Evolutionary conservation across 768 basidiomycete genomes (phyloP), one percentile per base, ranked within the genome.

Genomic region (Xerocomus potaroensis): DNA sequence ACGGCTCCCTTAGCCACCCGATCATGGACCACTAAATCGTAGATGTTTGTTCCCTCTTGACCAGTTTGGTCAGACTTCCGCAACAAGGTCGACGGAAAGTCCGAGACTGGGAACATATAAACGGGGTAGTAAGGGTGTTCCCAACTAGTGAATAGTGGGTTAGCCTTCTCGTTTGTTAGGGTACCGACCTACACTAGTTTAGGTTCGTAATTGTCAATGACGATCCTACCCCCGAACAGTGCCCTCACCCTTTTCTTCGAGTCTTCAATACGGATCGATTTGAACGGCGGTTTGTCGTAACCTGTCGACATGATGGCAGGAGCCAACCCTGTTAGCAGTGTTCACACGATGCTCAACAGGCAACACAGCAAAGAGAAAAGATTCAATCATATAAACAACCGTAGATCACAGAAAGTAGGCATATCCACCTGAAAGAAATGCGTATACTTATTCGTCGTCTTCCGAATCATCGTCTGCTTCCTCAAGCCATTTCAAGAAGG

Each of bases 401-500:
- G 55, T 32, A 54, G 39, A 59, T 62, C 56, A 47, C 43, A 45
- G 11, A 47, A 41, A 35, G 19, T 2, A 50, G 1, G 32, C 35
- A 23, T 23, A 24, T 26, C 42, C 14, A 39, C 21, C 4, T 9
- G 10, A 6, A 14, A 31, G 8, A 38, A 39, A 36, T 23, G 48
- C 33, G 15, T 45, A 29, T 41, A 26, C 27, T 55, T 16, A 69
- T 36, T 58, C 58, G n/a, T 61, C 64, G 15, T 77, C 56, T 19
- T 51, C 57, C 1, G 61, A 57, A 41, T 86, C 87, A 55, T 84
- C 84, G 22, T 92, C 91, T 8, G 91, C 91, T 64, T 91, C 89
- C 46, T 83, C 84, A 16, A 95, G 79, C 91, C 91, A 95, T 81
- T 93, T 92, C 62, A 98, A 71, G 75, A 98, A 97, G 0, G 94